phyloP scores from a whole-genome alignment of 179 eudicot genomes.

The Heliamphora pulchella region DNA sequence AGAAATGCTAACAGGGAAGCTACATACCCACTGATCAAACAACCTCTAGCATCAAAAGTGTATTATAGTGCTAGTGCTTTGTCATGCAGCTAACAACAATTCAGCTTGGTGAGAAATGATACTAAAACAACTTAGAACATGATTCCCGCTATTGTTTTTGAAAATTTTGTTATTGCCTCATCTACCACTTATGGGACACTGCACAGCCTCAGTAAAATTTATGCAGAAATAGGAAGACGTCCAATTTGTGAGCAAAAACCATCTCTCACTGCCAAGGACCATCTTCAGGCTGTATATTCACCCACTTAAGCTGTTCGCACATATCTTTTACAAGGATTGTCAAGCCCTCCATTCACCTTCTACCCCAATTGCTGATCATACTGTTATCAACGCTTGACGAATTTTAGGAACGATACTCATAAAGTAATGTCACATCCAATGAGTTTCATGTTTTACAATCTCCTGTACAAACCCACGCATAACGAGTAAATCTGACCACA shows the following conservation, averaged over 20 bases:
- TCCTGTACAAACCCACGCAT: background rate
- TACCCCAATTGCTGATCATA: too few relatives aligned
- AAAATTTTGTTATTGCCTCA: background rate
- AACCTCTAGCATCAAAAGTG: background rate
- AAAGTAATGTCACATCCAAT: background rate
- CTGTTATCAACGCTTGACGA: too few relatives aligned
- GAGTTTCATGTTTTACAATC: background rate
- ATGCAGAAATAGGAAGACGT: too few relatives aligned
- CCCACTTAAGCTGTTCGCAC: too few relatives aligned
- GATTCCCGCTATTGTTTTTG: background rate
- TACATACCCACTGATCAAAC: background rate
- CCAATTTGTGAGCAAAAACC: too few relatives aligned
- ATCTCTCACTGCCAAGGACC: too few relatives aligned
- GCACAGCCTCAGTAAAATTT: background rate
- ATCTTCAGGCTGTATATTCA: too few relatives aligned
- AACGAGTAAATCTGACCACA: background rate
- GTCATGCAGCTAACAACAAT: background rate
- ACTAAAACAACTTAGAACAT: background rate
- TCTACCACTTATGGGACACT: background rate
- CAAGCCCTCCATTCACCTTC: too few relatives aligned
- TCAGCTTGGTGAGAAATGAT: background rate
- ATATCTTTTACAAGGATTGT: too few relatives aligned
- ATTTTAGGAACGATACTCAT: too few relatives aligned
- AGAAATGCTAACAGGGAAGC: too few relatives aligned
- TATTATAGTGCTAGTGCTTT: background rate